These are phyloP conservation scores for Bonia amplexicaulis DNA, from an alignment of 176 grass and related monocot genomes.

Conservation along the genomic window DNA sequence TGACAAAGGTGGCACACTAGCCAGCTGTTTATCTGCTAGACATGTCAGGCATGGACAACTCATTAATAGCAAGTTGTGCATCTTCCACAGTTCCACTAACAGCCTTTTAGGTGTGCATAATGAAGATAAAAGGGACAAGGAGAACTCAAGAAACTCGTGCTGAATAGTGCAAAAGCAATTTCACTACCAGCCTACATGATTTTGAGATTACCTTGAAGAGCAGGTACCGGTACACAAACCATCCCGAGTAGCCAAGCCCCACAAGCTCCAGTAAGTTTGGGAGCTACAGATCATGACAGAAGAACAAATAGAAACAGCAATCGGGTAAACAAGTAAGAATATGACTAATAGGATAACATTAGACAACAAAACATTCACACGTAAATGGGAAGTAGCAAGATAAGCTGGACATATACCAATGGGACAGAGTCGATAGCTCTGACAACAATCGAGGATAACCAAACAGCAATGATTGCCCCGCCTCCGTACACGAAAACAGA, in stretches of 20 bases:
- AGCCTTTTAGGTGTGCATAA: conserved; percentile 10
- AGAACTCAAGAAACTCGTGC: conserved; percentile 21
- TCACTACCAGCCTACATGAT: neutral
- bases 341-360: neutral
- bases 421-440: conserved; percentile 57
- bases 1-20: neutral
- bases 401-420: conserved; percentile 39
- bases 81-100: conserved; percentile 1
- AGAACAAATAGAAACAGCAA: neutral
- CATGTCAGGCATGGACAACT: neutral
- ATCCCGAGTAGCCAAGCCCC: conserved; percentile 59
- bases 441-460: conserved; percentile 62
- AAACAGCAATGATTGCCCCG: conserved; percentile 51
- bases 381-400: neutral
- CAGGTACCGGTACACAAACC: conserved; percentile 73
- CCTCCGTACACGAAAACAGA: conserved; percentile 52
- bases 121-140: neutral
- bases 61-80: conserved; percentile 13
- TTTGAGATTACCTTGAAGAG: conserved; percentile 69
- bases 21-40: conserved; percentile 17
- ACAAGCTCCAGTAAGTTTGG: conserved; percentile 70
- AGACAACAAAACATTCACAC: neutral
- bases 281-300: conserved; percentile 42
- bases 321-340: neutral
- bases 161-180: conserved; percentile 12